These are phyloP conservation scores for Fraxinus paxiana DNA, from an alignment of 305 asterid species.

Conservation along the genomic window DNA sequence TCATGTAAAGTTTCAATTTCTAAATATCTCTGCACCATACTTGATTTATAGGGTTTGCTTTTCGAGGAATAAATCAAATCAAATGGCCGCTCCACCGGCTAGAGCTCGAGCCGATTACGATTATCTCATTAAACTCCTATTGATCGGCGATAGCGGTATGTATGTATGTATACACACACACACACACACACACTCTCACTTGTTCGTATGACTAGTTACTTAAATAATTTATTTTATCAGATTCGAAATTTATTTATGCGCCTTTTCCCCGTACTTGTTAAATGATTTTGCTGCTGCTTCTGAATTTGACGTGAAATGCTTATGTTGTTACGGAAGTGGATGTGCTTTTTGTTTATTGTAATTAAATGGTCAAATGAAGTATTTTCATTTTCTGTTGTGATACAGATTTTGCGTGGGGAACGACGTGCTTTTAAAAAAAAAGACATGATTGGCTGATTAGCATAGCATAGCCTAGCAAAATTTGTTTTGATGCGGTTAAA, in stretches of 20 bases:
- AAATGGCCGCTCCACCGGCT: constrained; percentile 68
- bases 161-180: neutral
- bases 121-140: constrained; percentile 57
- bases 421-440: neutral
- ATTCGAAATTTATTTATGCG: neutral
- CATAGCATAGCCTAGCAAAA: neutral
- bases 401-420: neutral
- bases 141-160: constrained; percentile 65
- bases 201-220: neutral
- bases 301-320: constrained; percentile 18
- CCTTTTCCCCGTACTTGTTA: neutral
- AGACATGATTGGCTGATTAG: neutral
- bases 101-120: constrained; percentile 75
- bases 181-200: neutral
- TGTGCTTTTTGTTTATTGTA: neutral
- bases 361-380: neutral
- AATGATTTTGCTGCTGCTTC: neutral
- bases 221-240: neutral
- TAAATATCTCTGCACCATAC: constrained; percentile 4
- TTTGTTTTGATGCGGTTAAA: neutral
- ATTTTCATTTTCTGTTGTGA: neutral
- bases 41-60: constrained; percentile 20
- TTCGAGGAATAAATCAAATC: constrained; percentile 23
- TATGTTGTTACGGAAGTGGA: neutral
- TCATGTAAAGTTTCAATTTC: constrained; percentile 13